A percentile compares a stretch with the other conserved stretches of the same genome.
phyloP scores from a whole-genome alignment of 768 basidiomycete species.

The Pleurotus djamor region DNA sequence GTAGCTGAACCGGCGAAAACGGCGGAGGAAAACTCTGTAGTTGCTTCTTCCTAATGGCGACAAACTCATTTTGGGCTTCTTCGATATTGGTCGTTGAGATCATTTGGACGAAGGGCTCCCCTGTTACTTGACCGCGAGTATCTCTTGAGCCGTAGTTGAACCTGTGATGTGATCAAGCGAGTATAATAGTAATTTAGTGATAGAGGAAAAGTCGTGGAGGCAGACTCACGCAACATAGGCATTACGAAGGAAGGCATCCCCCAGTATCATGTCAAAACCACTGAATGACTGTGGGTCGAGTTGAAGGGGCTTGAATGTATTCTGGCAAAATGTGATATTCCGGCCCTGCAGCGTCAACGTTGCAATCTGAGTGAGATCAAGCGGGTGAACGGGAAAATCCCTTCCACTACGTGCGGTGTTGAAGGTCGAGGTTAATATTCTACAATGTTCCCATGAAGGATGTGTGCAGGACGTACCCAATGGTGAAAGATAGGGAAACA shows the following conservation, averaged over 20 bases:
- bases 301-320: constrained; percentile 23
- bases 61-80: background rate
- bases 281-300: constrained; percentile 30
- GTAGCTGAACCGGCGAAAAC: background rate
- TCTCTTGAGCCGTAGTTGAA: constrained; percentile 62
- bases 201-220: background rate
- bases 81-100: constrained; percentile 47
- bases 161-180: constrained; percentile 16
- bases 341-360: constrained; percentile 15
- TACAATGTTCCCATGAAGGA: too few relatives aligned
- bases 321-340: constrained; percentile 27
- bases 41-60: background rate
- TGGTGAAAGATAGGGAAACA: constrained; percentile 64
- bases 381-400: constrained; percentile 60
- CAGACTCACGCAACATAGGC: constrained; percentile 10
- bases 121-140: constrained; percentile 29
- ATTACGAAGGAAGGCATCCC: constrained; percentile 66
- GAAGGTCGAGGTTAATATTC: background rate
- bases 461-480: constrained; percentile 34
- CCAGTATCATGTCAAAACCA: constrained; percentile 64
- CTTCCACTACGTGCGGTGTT: constrained; percentile 27
- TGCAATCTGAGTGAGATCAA: constrained; percentile 43
- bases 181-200: background rate
- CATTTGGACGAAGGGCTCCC: constrained; percentile 60
- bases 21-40: background rate